phyloP scores from a whole-genome alignment of 352 stramenopile genomes.

The Phytophthora agathidicida region DNA sequence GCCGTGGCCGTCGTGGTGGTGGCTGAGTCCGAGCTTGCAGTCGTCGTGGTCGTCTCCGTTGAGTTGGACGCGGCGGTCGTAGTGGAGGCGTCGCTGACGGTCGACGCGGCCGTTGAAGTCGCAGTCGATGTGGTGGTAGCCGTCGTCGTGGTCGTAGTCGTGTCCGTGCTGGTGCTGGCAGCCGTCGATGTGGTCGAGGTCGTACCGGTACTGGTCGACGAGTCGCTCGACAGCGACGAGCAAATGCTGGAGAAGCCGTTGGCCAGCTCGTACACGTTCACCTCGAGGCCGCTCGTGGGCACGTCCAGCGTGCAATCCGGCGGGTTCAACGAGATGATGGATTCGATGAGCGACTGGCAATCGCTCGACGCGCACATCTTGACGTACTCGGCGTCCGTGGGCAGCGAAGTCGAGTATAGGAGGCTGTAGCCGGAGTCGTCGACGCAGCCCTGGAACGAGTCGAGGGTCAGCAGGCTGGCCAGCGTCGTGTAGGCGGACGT shows the following conservation, averaged over 20 bases:
- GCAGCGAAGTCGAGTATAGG: conserved; percentile 34
- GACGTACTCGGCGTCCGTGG: conserved; percentile 30
- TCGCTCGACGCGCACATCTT: conserved; percentile 35
- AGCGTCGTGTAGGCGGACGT: conserved; percentile 33
- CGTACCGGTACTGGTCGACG: conserved; percentile 13
- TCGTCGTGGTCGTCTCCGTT: conserved; percentile 3
- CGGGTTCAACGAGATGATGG: conserved; percentile 25
- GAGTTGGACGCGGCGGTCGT: not conserved
- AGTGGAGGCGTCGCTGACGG: no score
- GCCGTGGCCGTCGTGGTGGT: conserved; percentile 9
- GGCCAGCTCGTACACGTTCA: conserved; percentile 25
- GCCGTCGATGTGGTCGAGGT: conserved; percentile 2
- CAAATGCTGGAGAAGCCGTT: conserved; percentile 20
- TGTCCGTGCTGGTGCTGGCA: conserved; percentile 8
- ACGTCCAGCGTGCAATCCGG: conserved; percentile 34
- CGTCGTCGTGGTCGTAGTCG: conserved; percentile 4
- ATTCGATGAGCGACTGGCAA: conserved; percentile 32
- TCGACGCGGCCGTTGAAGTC: no score
- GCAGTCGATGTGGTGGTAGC: conserved; percentile 6
- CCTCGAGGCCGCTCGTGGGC: conserved; percentile 29
- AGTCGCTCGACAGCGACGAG: conserved; percentile 20
- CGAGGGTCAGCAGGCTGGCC: conserved; percentile 24
- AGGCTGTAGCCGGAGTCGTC: conserved; percentile 38
- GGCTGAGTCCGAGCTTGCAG: no score
- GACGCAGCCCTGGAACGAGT: conserved; percentile 29